These are phyloP conservation scores for Creolimax fragrantissima DNA, from an alignment of 78 protist species.

Conservation along the genomic window DNA sequence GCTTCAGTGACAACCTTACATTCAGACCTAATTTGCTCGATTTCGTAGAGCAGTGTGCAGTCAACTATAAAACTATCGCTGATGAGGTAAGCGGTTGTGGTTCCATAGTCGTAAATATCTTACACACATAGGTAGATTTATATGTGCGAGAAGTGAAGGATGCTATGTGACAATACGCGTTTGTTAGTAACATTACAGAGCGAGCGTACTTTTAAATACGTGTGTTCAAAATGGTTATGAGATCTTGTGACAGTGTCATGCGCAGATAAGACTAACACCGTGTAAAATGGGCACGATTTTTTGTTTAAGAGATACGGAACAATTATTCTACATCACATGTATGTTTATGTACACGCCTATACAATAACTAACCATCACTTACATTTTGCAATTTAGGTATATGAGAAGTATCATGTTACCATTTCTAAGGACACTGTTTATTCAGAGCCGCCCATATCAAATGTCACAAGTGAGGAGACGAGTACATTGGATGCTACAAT, in stretches of 20 bases:
- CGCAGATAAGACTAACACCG: no score
- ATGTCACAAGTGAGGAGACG: no score
- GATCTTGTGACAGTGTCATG: no score
- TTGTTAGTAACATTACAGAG: background rate
- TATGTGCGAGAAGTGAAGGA: background rate
- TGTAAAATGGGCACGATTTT: no score
- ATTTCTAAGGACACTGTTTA: background rate
- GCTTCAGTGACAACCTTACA: background rate
- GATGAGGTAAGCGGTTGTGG: background rate
- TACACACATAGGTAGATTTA: background rate
- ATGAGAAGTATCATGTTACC: background rate
- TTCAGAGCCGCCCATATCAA: no score
- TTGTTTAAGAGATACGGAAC: no score
- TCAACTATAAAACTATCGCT: background rate
- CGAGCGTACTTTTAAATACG: no score
- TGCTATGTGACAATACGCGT: background rate
- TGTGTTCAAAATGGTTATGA: no score
- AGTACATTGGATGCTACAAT: background rate
- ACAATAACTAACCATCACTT: background rate
- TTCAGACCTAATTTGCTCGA: background rate
- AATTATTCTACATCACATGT: no score
- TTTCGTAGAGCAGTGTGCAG: background rate
- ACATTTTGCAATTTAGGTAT: background rate
- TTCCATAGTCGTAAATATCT: background rate
- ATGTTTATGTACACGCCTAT: no score